Base-by-base conservation (phyloP, 1,284 basidiomycete species). In the Fomitopsis palustris region DNA sequence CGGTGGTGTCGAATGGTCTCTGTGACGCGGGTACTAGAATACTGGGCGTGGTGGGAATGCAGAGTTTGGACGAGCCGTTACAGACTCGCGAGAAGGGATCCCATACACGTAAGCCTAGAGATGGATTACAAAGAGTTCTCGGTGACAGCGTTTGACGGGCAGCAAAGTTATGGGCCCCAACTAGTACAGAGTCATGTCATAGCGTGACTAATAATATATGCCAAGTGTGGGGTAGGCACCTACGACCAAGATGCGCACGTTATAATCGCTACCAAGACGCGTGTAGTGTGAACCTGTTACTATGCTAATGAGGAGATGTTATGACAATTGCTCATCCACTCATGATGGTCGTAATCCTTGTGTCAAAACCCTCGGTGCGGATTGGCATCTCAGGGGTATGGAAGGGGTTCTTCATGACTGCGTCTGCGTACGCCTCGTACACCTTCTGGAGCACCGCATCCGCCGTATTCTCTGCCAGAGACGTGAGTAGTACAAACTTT, bases 371-470 rank as follows among this genome's bases (percentile, higher is more conserved):
- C 66, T 95, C 91, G 55, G 84, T 92, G 53, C 96, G 87, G 65
- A 99, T 96, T 1, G 97, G 97, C 96, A 99, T 99, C 75, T 99
- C 97, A 27, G 92, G 91, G 3, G 95, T 97, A 73, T 99, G 95
- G 77, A 99, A 99, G 0, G 97, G 97, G 71, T 98, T 98, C 81
- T 99, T 98, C 95, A 98, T 97, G 56, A 97, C 95, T 4, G 92
- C 88, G 70, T 98, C 96, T 2, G 94, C 82, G 77, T 96, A 98
- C 16, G 84, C 84, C 73, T 96, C 93, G 74, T 97, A 97, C 56
- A 94, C 87, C 70, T 86, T 91, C 69, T 91, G 88, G 53, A 95
- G 75, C 10, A 89, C 76, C 2, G 84, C 74, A 58, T 96, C 93
- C 35, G 90, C 85, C 27, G 84, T 82, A 56, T 83, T 76, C 70